phyloP scores from a whole-genome alignment of 805 yeast species.

The Metschnikowia similis region DNA sequence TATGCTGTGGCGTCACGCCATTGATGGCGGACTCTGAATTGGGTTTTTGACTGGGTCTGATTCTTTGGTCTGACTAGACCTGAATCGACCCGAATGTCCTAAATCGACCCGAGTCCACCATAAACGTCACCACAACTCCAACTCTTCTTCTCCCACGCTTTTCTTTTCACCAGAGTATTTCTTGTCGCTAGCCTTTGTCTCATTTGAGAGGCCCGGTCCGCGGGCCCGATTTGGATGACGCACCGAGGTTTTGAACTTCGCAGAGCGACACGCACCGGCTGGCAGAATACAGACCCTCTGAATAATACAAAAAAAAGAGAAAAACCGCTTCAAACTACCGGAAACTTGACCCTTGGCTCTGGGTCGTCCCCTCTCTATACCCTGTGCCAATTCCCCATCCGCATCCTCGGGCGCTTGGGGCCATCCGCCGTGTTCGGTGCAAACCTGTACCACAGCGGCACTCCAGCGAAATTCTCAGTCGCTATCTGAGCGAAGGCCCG shows the following conservation, averaged over 20 bases:
- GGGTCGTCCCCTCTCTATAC: no score
- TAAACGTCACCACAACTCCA: no score
- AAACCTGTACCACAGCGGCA: conserved; percentile 1
- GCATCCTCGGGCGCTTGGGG: neutral
- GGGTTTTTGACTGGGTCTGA: no score
- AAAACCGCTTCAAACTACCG: neutral
- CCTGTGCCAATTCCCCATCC: neutral
- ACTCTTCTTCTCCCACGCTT: neutral
- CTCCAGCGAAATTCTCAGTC: conserved; percentile 1
- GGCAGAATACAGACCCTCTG: neutral
- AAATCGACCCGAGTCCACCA: no score
- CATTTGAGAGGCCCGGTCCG: neutral
- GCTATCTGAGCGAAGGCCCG: neutral
- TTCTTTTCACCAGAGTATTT: neutral
- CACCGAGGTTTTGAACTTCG: neutral
- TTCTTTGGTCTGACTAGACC: no score
- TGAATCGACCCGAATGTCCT: no score
- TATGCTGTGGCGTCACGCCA: no score
- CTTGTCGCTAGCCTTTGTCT: neutral
- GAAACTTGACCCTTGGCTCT: no score
- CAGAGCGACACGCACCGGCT: neutral
- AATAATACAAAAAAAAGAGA: neutral
- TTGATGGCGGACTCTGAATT: no score
- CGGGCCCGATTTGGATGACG: neutral
- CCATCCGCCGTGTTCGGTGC: neutral